phyloP scores from a whole-genome alignment of 805 yeast genomes.

The Ogataea corticis region DNA sequence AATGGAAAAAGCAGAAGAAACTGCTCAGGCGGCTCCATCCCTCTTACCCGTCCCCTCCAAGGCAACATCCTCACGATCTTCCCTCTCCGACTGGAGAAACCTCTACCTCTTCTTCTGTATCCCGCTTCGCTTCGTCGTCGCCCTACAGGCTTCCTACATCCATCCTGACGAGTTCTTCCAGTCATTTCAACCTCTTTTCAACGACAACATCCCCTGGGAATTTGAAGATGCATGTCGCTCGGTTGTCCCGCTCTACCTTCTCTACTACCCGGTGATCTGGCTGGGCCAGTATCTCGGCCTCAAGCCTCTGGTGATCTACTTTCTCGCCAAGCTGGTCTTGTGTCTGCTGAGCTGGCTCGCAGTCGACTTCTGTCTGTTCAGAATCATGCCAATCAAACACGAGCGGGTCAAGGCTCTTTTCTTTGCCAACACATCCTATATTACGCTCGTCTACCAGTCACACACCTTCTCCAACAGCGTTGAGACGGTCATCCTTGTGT shows the following conservation, averaged over 20 bases:
- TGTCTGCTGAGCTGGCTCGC: constrained; percentile 34
- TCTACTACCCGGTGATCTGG: constrained; percentile 67
- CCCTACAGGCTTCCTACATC: constrained; percentile 75
- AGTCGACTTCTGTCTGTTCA: constrained; percentile 32
- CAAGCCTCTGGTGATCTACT: constrained; percentile 53
- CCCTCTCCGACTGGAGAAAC: constrained; percentile 46
- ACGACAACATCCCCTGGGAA: constrained; percentile 78
- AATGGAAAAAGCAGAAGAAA: too few species aligned
- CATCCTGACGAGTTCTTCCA: constrained; percentile 99
- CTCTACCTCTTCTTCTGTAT: constrained; percentile 44
- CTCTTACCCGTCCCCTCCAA: too few species aligned
- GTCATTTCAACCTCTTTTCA: constrained; percentile 70
- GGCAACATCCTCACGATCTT: too few species aligned
- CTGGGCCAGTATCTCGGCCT: constrained; percentile 34
- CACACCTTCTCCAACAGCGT: constrained; percentile 89
- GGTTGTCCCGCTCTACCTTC: constrained; percentile 60
- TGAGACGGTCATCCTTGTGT: constrained; percentile 62
- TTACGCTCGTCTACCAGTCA: constrained; percentile 76
- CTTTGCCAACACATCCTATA: constrained; percentile 58
- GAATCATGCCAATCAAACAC: constrained; percentile 35
- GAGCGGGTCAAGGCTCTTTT: constrained; percentile 43
- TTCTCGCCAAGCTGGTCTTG: constrained; percentile 51
- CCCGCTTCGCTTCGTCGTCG: constrained; percentile 52
- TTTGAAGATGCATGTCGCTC: constrained; percentile 66
- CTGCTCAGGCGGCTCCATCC: too few species aligned